These are phyloP conservation scores for Hypoxylon sp. DNA, from an alignment of 2,329 filamentous ascomycete species.

Conservation along the genomic window DNA sequence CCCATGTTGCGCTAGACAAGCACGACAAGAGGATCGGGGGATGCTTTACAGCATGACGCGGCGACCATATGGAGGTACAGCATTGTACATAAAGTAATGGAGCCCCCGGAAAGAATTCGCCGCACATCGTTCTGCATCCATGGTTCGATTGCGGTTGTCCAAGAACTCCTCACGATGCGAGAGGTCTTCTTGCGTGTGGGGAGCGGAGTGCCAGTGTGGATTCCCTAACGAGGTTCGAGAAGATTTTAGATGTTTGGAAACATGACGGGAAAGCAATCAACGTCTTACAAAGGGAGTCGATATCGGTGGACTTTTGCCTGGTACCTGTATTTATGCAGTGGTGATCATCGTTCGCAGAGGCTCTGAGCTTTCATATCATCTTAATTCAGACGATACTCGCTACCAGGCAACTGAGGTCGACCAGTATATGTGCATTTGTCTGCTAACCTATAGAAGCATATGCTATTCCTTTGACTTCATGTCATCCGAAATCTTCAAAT, in stretches of 20 bases:
- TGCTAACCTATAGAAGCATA: constrained; percentile 3
- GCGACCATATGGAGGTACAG: constrained; percentile 34
- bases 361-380: constrained; percentile 7
- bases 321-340: constrained; percentile 7
- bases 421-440: constrained; percentile 10
- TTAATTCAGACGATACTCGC: constrained; percentile 9
- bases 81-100: constrained; percentile 33
- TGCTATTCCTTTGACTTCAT: constrained; percentile 8
- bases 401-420: not conserved
- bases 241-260: constrained; percentile 23
- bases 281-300: constrained; percentile 15
- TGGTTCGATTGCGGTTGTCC: constrained; percentile 38
- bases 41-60: constrained; percentile 44
- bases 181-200: constrained; percentile 18
- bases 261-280: constrained; percentile 18
- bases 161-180: constrained; percentile 28
- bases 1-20: constrained; percentile 45
- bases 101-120: constrained; percentile 35
- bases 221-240: constrained; percentile 34
- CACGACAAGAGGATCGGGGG: constrained; percentile 38
- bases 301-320: constrained; percentile 25
- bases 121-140: constrained; percentile 40
- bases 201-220: constrained; percentile 12
- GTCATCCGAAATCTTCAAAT: constrained; percentile 12
- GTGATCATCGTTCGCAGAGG: constrained; percentile 26